These are phyloP conservation scores for Suillus subalutaceus DNA, from an alignment of 768 basidiomycete species.

Conservation along the genomic window DNA sequence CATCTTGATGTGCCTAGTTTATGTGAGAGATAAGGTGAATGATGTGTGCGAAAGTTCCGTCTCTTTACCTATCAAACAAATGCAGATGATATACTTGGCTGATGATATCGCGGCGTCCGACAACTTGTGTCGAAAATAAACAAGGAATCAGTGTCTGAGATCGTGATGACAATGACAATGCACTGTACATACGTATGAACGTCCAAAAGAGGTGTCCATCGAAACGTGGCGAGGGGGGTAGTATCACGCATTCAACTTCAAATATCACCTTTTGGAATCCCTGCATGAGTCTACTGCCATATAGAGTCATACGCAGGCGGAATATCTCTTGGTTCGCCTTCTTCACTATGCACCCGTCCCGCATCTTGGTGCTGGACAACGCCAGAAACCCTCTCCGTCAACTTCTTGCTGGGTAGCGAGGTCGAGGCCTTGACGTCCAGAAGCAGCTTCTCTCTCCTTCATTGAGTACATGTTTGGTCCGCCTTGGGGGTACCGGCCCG, in stretches of 20 bases:
- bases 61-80: not conserved
- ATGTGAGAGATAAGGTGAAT: not conserved
- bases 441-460: not conserved
- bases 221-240: not conserved
- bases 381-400: not conserved
- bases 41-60: not conserved
- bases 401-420: not conserved
- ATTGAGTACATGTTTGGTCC: constrained; percentile 15
- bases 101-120: not conserved
- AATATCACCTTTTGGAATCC: not conserved
- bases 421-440: not conserved
- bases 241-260: constrained; percentile 6
- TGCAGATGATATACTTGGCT: not conserved
- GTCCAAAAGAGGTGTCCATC: not conserved
- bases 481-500: not conserved
- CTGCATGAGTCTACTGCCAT: not conserved
- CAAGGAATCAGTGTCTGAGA: not conserved
- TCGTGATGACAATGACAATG: not conserved
- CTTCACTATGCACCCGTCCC: not conserved
- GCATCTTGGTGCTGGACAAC: not conserved
- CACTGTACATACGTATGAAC: not conserved
- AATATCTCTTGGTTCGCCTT: not conserved
- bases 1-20: not conserved
- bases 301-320: not conserved
- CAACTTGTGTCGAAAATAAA: not conserved